Evolutionary conservation across 805 yeast genomes (phyloP), one percentile per base, ranked within the genome.

Genomic region (Starmerella powellii): DNA sequence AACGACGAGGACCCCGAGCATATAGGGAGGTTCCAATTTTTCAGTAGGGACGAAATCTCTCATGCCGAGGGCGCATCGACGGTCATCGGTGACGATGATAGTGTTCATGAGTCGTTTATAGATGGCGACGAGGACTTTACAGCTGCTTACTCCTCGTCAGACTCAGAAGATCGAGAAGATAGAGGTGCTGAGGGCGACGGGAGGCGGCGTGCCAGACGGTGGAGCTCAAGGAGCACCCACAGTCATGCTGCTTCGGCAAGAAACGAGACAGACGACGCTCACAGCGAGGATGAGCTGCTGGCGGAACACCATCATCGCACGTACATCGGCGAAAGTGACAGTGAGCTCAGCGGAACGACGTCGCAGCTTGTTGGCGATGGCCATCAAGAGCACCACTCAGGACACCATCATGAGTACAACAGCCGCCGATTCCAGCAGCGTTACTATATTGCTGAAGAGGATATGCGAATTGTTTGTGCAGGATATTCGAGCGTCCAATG

Each of bases 371-470:
- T 13, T 6, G 37, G 24, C 8, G 37, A 33, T 10, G 34, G 18
- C 12, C 17, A 27, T 23, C 29, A 17, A 8, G 17, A 21, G 6
- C 29, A 15, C 8, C 31, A 31, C 23, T 17, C 31, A 37, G 6
- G 33, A 6, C 19, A 23, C 28, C 36, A 24, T 15, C 15, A 10
- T 24, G 52, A 38, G 31, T 52, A 52, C 30, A 33, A 44, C 37
- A 36, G 63, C 44, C 41, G 54, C 50, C 40, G 66, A 44, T 32
- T 44, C 50, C 47, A 54, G 44, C 99, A 91, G 62, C 70, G 95
- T 44, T 85, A 82, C 60, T 91, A 88, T 60, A 73, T 91, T 47
- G 87, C 95, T 0, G 97, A 91, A 59, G 98, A 91, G 58, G 99
- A 91, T 64, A 66, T 91, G 55, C 88, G 88, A 11, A 73, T 91